phyloP scores from a whole-genome alignment of 1,284 basidiomycete species.

The Melampsora larici-populina region DNA sequence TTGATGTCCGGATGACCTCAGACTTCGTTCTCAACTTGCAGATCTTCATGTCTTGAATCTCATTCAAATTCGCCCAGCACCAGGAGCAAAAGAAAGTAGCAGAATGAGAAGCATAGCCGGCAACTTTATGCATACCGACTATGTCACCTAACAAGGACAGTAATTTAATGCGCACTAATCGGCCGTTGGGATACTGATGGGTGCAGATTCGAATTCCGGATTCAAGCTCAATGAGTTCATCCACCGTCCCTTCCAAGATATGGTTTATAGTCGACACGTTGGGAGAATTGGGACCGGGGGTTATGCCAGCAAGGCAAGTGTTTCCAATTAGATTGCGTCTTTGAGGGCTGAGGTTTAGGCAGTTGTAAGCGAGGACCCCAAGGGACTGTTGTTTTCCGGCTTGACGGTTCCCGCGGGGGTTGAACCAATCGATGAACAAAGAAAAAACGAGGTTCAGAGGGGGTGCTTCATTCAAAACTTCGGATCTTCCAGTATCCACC shows the following conservation, averaged over 20 bases:
- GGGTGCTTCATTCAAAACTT: not conserved
- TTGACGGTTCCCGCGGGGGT: constrained; percentile 1
- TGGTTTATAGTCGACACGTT: not conserved
- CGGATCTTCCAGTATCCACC: not conserved
- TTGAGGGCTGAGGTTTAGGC: constrained; percentile 9
- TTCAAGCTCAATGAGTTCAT: constrained; percentile 18
- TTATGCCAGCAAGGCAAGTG: constrained; percentile 12
- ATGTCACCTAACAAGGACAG: constrained; percentile 19
- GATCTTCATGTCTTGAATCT: not conserved
- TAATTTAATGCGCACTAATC: constrained; percentile 12
- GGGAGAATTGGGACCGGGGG: constrained; percentile 14
- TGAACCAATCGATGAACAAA: constrained; percentile 29
- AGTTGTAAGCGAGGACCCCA: constrained; percentile 10
- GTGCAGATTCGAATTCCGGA: constrained; percentile 2
- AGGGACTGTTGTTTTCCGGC: constrained; percentile 4
- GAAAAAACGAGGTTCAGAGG: not conserved
- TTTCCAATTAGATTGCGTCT: not conserved
- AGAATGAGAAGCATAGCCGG: constrained; percentile 14
- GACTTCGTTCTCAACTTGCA: not conserved
- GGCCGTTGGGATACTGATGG: constrained; percentile 10
- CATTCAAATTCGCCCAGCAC: not conserved
- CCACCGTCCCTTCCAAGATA: not conserved
- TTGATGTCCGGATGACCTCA: not conserved
- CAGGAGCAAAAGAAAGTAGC: constrained; percentile 21
- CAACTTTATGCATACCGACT: constrained; percentile 19